phyloP scores from a whole-genome alignment of 2,329 filamentous ascomycete species.

The Aspergillus glaucus region DNA sequence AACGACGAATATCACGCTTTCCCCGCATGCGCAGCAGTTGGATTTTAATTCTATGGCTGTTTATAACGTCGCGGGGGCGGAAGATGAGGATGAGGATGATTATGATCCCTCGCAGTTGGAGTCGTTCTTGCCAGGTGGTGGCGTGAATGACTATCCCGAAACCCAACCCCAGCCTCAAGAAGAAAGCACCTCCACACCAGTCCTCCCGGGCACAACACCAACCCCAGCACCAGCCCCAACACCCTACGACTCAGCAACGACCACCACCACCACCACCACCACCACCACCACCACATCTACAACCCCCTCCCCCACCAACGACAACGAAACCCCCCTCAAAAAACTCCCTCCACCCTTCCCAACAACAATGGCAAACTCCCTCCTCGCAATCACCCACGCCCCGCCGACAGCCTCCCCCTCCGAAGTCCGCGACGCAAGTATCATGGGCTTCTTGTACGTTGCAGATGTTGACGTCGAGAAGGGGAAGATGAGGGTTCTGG shows the following conservation, averaged over 20 bases:
- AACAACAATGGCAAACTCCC: conserved; percentile 63
- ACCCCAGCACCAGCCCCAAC: conserved; percentile 56
- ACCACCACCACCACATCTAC: conserved; percentile 67
- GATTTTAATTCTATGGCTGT: conserved; percentile 69
- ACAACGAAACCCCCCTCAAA: conserved; percentile 39
- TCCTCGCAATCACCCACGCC: conserved; percentile 79
- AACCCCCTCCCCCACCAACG: conserved; percentile 48
- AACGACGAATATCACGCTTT: conserved; percentile 61
- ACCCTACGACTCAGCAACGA: conserved; percentile 76
- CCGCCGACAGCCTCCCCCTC: conserved; percentile 62
- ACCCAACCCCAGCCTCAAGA: conserved; percentile 8
- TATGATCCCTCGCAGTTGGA: conserved; percentile 32
- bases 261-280: too few species aligned
- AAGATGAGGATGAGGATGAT: conserved; percentile 46
- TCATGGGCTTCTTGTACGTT: conserved; percentile 91
- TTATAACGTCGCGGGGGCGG: conserved; percentile 59
- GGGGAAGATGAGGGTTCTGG: conserved; percentile 71
- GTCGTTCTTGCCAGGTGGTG: conserved; percentile 31
- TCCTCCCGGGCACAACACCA: conserved; percentile 42
- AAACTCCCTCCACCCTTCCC: conserved; percentile 59
- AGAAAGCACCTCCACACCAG: conserved; percentile 12
- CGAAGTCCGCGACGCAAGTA: conserved; percentile 68
- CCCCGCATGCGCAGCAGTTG: conserved; percentile 79
- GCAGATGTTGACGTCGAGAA: conserved; percentile 83
- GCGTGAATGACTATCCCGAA: conserved; percentile 17